These are phyloP conservation scores for Fusarium scirpi DNA, from an alignment of 2,329 filamentous ascomycete species.

Conservation along the genomic window DNA sequence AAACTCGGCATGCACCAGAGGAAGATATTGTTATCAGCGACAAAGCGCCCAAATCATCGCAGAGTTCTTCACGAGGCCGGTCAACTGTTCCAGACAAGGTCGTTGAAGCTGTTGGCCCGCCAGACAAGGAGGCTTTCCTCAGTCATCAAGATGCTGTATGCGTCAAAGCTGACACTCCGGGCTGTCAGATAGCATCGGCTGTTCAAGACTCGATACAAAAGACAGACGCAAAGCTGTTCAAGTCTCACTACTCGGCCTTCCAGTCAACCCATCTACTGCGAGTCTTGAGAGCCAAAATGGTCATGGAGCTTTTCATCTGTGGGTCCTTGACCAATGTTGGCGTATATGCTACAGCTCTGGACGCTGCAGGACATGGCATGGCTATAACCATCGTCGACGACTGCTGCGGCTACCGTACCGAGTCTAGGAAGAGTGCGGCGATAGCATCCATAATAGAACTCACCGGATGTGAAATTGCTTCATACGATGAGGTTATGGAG, in stretches of 20 bases:
- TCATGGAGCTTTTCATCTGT: constrained; percentile 90
- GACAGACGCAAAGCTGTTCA: constrained; percentile 68
- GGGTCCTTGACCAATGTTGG: constrained; percentile 89
- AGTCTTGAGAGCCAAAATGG: constrained; percentile 83
- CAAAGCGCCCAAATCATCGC: constrained; percentile 27
- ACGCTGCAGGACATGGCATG: constrained; percentile 89
- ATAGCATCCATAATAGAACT: constrained; percentile 78
- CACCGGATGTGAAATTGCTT: constrained; percentile 77
- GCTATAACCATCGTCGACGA: constrained; percentile 89
- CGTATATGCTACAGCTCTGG: constrained; percentile 90
- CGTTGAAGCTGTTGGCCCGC: constrained; percentile 23
- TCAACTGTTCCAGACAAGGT: constrained; percentile 25
- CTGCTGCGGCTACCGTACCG: constrained; percentile 84
- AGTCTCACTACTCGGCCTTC: constrained; percentile 91
- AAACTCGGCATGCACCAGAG: constrained; percentile 68
- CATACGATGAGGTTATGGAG: constrained; percentile 68
- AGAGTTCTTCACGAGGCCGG: constrained; percentile 25
- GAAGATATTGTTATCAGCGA: constrained; percentile 63
- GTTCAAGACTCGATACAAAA: constrained; percentile 60
- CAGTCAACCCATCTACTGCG: constrained; percentile 78
- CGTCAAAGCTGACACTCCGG: constrained; percentile 59
- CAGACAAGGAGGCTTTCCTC: constrained; percentile 61
- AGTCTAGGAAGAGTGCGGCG: constrained; percentile 76
- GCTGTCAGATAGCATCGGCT: constrained; percentile 58
- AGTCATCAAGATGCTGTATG: constrained; percentile 57